Evolutionary conservation across 2,329 filamentous ascomycete species (phyloP).

Genomic region (Metarhizium humberi): DNA sequence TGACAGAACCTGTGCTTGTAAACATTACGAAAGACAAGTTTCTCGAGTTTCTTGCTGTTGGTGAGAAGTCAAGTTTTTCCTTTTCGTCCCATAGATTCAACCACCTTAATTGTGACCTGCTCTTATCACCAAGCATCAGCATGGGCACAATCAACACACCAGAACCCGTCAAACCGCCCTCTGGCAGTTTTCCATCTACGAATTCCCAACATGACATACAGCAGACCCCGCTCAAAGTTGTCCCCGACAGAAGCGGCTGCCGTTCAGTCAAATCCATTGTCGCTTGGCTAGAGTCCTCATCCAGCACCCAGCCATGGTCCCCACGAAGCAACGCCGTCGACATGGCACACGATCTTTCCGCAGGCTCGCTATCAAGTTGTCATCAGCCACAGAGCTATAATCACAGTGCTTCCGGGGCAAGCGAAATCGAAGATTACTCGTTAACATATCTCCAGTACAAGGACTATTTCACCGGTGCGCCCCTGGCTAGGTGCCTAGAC

Average conservation of each 20-base stretch:
- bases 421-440: slow-evolving; percentile 20
- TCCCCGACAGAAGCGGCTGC: slow-evolving; percentile 4
- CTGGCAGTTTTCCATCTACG: slow-evolving; percentile 20
- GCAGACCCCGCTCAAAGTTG: background rate
- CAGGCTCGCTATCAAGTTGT: background rate
- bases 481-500: slow-evolving; percentile 22
- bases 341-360: slow-evolving; percentile 1
- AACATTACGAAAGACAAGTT: background rate
- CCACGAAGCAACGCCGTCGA: background rate
- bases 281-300: slow-evolving; percentile 20
- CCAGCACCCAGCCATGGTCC: slow-evolving; percentile 3
- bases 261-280: slow-evolving; percentile 22
- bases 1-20: background rate
- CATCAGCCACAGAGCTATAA: background rate
- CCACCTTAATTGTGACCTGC: background rate
- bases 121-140: background rate
- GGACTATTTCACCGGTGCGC: slow-evolving; percentile 19
- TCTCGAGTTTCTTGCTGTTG: background rate
- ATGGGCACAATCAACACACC: slow-evolving; percentile 10
- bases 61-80: background rate
- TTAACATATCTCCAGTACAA: slow-evolving; percentile 24
- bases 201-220: slow-evolving; percentile 12
- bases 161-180: slow-evolving; percentile 11
- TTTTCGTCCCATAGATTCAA: background rate
- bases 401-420: slow-evolving; percentile 1